These are phyloP conservation scores for Lasiodiplodia hormozganensis DNA, from an alignment of 2,329 filamentous ascomycete species.

Conservation along the genomic window DNA sequence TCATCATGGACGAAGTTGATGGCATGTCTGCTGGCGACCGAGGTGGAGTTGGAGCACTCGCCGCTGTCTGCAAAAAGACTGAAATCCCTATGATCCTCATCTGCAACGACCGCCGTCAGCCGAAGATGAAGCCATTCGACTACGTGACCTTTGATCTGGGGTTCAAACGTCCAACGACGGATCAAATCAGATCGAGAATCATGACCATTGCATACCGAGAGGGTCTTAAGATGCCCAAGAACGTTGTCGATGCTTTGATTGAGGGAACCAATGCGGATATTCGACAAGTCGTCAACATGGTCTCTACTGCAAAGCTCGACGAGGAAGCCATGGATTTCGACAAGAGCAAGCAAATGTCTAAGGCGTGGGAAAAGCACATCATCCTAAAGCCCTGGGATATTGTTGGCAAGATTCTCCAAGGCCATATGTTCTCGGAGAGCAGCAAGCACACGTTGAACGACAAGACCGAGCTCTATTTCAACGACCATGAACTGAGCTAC, in stretches of 20 bases:
- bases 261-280: conserved; percentile 97
- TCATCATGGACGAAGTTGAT: conserved; percentile 99
- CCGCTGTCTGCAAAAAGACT: conserved; percentile 94
- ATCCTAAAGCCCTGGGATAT: conserved; percentile 99
- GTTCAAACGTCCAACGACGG: conserved; percentile 87
- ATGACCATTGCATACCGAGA: conserved; percentile 96
- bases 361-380: conserved; percentile 98
- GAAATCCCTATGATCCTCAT: conserved; percentile 95
- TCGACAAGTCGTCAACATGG: conserved; percentile 98
- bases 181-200: conserved; percentile 89
- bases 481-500: conserved; percentile 97
- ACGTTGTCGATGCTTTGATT: conserved; percentile 90
- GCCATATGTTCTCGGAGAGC: conserved; percentile 81
- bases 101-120: conserved; percentile 90
- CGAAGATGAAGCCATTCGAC: conserved; percentile 99
- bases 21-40: conserved; percentile 98
- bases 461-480: conserved; percentile 98
- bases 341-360: conserved; percentile 90
- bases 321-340: conserved; percentile 81
- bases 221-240: conserved; percentile 80
- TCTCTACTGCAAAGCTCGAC: conserved; percentile 91
- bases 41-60: conserved; percentile 91
- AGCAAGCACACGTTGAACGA: conserved; percentile 92
- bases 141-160: conserved; percentile 81
- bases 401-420: conserved; percentile 86